Evolutionary conservation across 2,329 filamentous ascomycete species (phyloP), one percentile per base, ranked within the genome.

Genomic region (Colletotrichum sp.): DNA sequence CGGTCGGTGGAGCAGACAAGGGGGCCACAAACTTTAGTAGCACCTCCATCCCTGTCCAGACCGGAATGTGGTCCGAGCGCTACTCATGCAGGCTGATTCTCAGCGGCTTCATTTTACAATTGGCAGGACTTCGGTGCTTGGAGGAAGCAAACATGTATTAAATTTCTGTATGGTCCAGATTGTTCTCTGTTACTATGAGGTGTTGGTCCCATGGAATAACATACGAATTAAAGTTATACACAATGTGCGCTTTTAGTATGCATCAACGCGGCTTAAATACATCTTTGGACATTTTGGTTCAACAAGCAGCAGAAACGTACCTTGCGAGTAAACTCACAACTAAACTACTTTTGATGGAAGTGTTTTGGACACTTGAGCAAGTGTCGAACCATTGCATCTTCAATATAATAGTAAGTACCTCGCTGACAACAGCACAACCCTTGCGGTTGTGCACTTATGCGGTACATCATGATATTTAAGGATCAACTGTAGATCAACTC

Each of bases 11-110:
- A 65, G 44, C 36, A 13, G 71, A 26, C 71, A 65, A 65, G 65
- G 66, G 73, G 71, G 28, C 9, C n/a, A 21, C 21, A 60, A 63
- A 57, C 18, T 72, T 75, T 60, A 52, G 59, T 74, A 57, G 73
- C 34, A 64, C 32, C 34, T 26, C 62, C 24, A 68, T 60, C 70
- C 32, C 59, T 74, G 59, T 70, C 26, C 39, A 52, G 44, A 60
- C 26, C 57, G 16, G 26, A 21, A 8, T 21, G 28, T 60, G 57
- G 57, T 32, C 57, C 57, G n/a, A 32, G 57, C 57, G 57, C 44
- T 13, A 21, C 44, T 1, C 3, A 13, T 3, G n/a, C n/a, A 52
- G n/a, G 44, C n/a, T 49, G 44, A 49, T 21, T 49, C 44, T 49
- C 44, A 49, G 44, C 44, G n/a, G 44, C 44, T 52, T 52, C 44